phyloP scores from a whole-genome alignment of 2,329 filamentous ascomycete genomes.

The Botrytis aclada region DNA sequence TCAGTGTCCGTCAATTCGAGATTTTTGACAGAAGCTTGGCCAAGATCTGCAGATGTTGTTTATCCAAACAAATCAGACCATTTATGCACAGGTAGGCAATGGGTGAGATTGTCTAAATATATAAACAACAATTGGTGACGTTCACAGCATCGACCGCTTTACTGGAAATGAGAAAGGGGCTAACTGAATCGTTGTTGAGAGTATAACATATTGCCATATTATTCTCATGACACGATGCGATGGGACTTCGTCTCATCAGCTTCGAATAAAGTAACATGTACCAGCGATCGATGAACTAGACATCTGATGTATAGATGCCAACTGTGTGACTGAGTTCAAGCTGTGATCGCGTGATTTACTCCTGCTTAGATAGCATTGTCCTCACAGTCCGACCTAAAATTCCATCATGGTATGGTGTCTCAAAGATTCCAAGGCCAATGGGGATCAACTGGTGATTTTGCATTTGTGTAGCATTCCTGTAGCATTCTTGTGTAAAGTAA shows the following conservation, averaged over 20 bases:
- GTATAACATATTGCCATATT: neutral
- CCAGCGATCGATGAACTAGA: neutral
- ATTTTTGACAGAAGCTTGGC: conserved; percentile 16
- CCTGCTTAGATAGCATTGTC: neutral
- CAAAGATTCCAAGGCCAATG: neutral
- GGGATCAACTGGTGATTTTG: neutral
- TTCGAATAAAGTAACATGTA: neutral
- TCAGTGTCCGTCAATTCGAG: neutral
- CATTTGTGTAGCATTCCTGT: neutral
- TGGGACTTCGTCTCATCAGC: neutral
- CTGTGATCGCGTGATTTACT: neutral
- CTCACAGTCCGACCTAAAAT: neutral
- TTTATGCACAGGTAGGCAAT: neutral
- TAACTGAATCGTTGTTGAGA: neutral
- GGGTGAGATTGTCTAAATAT: neutral
- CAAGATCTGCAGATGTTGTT: neutral
- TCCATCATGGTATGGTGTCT: neutral
- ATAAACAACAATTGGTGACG: neutral
- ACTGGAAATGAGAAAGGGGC: neutral
- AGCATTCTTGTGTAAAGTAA: neutral
- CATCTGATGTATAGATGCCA: neutral
- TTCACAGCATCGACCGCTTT: neutral
- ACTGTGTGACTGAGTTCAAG: neutral
- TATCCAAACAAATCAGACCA: neutral
- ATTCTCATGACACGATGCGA: neutral